Conservation (phyloP, 2,329 filamentous ascomycete genomes). For the Xylaria sp. region DNA sequence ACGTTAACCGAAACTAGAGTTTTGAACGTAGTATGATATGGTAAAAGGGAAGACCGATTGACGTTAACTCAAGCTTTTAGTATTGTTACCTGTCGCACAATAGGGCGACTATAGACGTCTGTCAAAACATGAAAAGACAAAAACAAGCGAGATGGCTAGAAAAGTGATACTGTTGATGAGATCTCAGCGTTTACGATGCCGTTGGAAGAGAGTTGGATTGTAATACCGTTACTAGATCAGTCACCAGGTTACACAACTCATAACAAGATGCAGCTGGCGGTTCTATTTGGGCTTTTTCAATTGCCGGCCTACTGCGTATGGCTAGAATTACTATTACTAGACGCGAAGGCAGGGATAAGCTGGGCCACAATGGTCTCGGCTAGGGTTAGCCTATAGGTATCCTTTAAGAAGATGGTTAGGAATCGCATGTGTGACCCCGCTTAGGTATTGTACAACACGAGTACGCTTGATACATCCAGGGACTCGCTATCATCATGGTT, state of each 20-base stretch:
- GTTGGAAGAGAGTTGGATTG: not conserved
- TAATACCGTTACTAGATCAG: not conserved
- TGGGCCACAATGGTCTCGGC: not conserved
- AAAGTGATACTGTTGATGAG: not conserved
- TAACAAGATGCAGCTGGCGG: not conserved
- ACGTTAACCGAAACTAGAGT: not conserved
- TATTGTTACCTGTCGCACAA: not conserved
- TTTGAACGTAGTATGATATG: not conserved
- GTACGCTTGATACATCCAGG: not conserved
- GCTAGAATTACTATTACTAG: not conserved
- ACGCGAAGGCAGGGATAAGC: not conserved
- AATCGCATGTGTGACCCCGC: constrained; percentile 15
- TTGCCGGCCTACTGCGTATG: not conserved
- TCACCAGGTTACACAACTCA: not conserved
- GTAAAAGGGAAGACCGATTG: not conserved
- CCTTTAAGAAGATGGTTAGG: not conserved
- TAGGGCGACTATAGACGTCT: not conserved
- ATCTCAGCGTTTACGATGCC: not conserved
- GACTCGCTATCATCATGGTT: not conserved
- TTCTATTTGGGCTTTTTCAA: not conserved
- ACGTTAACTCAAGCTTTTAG: not conserved
- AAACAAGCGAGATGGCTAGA: not conserved
- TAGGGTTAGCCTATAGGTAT: not conserved
- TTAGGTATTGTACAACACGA: not conserved
- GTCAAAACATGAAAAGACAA: not conserved